Evolutionary conservation across 345 rosid genomes (phyloP), one percentile per base, ranked within the genome.

Genomic region (Mallotus nudiflorus): DNA sequence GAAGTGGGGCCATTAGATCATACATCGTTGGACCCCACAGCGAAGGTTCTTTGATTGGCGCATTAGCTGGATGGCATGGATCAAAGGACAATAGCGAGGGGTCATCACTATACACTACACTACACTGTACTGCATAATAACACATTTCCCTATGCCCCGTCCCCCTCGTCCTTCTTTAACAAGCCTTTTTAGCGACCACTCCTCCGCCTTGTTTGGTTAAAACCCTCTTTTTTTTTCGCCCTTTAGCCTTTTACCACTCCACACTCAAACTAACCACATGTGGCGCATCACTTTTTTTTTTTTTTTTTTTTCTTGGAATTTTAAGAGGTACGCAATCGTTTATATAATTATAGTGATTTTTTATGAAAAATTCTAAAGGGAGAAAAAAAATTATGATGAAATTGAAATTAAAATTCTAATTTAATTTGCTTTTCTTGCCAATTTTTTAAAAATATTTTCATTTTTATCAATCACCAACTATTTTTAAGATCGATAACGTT

Each of bases 11-110:
- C 78, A 51, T 14, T 12, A 14, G 48, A 22, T 35, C 60, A 48
- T 24, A 22, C 0, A 5, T 13, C 5, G 11, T 11, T 22, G 4
- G 44, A 1, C 66, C 66, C 67, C 35, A 24, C 4, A 48, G 3
- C 57, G 65, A 68, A 68, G 65, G 67, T 73, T 73, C 76, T 31
- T 48, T 19, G 61, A 4, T 24, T 33, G 29, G 24, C n/a, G 7
- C n/a, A 10, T 65, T 56, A 75, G 82, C 75, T 71, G 77, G 75
- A 75, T 29, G 75, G 12, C 62, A 72, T 28, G 11, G 72, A 68
- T 52, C 60, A 27, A 9, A 67, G 27, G 74, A 70, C 63, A 4
- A 10, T 19, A 18, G 0, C 10, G 16, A 22, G 55, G 14, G 64
- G 67, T 16, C 25, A 44, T 16, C 25, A 2, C 16, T 1, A 19